Evolutionary conservation across 257 asterid species (phyloP), one percentile per base, ranked within the genome.

Genomic region (Linderniella brevidens): DNA sequence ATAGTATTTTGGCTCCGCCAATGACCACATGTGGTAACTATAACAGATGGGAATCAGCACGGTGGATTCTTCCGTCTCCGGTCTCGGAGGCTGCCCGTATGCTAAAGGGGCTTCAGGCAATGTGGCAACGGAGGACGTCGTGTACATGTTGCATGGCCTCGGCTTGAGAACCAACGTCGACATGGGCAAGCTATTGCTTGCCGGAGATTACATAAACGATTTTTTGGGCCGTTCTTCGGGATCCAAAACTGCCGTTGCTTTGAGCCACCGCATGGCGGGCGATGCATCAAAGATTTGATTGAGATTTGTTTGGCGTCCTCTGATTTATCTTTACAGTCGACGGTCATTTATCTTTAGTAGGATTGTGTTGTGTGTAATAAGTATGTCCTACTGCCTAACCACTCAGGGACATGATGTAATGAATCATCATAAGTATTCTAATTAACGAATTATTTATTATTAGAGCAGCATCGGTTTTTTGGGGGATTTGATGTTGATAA

Each of bases 41-140:
- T 65, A n/a, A n/a, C n/a, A 87, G 97, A 77, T 82, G 93, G 97
- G 97, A 29, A 79, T 82, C 19, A 66, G 94, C 75, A 78, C 78
- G 0, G 82, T 87, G 58, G 97, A 86, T 69, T 82, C 94, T 13
- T 87, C 95, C 5, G 69, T 87, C 35, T 66, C 92, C 13, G 95
- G 93, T 20, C 69, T 82, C 0, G 97, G 97, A 60, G 97, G 95
- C 53, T 87, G 94, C 56, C 95, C 97, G 0, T 87, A 82, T 42
- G 97, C 95, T 19, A 75, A 77, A 57, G 95, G 97, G 38, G 94
- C 97, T 41, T 71, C 97, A 1, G 97, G 95, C 52, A 87, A 87
- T 45, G 97, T 82, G 25, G 87, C 97, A 7, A 82, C 93, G 0
- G 97, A 87, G 70, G 97, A 87, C 53, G 97, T 80, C 1, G 78